phyloP scores from a whole-genome alignment of 2,329 filamentous ascomycete genomes.

The Aspergillus alliaceus region DNA sequence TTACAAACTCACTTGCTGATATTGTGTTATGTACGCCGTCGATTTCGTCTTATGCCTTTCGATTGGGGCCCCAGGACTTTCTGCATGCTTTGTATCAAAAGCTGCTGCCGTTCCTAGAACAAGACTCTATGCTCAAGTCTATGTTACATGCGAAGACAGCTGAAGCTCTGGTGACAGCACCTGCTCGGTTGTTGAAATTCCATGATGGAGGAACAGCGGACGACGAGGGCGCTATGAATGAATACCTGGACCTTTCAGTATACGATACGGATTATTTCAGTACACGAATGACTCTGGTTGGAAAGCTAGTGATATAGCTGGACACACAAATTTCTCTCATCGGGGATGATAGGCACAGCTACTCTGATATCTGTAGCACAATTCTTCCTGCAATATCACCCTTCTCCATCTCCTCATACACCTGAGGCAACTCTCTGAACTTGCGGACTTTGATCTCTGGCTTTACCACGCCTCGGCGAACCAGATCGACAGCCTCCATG shows the following conservation, averaged over 20 bases:
- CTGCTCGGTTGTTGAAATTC: slow-evolving; percentile 16
- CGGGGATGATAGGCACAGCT: neutral
- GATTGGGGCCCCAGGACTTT: slow-evolving; percentile 28
- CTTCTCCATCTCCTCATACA: slow-evolving; percentile 48
- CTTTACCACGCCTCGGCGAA: slow-evolving; percentile 43
- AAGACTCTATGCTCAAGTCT: slow-evolving; percentile 24
- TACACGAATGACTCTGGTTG: neutral
- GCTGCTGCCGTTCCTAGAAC: slow-evolving; percentile 27
- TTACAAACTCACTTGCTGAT: slow-evolving; percentile 32
- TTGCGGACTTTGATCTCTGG: slow-evolving; percentile 43
- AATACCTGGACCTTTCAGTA: neutral
- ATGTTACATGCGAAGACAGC: slow-evolving; percentile 30
- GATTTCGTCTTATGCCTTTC: slow-evolving; percentile 5
- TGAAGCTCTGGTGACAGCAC: slow-evolving; percentile 26
- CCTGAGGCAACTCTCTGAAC: slow-evolving; percentile 42
- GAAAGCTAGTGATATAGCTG: neutral
- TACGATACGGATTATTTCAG: neutral
- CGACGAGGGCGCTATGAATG: neutral
- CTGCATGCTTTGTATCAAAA: slow-evolving; percentile 33
- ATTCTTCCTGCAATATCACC: slow-evolving; percentile 45
- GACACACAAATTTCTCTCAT: neutral
- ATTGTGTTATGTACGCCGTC: slow-evolving; percentile 22
- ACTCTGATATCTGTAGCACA: slow-evolving; percentile 42
- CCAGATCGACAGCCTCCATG: slow-evolving; percentile 47
- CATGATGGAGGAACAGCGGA: neutral